Percentiles rank a stretch among this genome's conserved stretches.
These are phyloP conservation scores for Stramenopiles sp. DNA, from an alignment of 352 stramenopile genomes.

Conservation along the genomic window DNA sequence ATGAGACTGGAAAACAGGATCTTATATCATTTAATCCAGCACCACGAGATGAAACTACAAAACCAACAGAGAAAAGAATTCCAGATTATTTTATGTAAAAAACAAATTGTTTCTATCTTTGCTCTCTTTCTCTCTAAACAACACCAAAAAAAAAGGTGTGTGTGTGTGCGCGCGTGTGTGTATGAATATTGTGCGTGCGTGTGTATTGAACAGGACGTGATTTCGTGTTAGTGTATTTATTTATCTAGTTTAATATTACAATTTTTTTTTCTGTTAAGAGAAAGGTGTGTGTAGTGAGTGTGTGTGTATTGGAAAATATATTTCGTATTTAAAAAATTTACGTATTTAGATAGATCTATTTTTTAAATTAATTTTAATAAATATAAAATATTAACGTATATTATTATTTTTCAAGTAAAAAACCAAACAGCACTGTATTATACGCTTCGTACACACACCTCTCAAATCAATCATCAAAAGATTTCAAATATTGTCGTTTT, in stretches of 20 bases:
- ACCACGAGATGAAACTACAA: constrained; percentile 64
- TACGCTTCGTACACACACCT: not conserved
- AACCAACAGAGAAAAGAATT: constrained; percentile 59
- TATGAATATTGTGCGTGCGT: not conserved
- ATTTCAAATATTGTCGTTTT: not conserved
- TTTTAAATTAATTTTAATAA: not conserved
- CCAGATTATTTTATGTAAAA: constrained; percentile 70
- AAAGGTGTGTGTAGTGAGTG: no score
- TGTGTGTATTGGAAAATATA: no score
- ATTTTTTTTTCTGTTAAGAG: no score
- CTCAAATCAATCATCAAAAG: not conserved
- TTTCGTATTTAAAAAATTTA: no score
- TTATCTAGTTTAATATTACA: no score
- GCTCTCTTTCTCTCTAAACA: no score
- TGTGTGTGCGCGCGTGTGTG: no score
- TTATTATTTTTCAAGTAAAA: no score
- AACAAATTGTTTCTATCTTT: not conserved
- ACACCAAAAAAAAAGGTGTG: no score
- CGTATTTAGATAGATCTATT: not conserved
- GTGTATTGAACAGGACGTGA: no score
- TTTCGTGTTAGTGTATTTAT: no score
- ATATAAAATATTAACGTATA: not conserved
- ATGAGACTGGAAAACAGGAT: constrained; percentile 57
- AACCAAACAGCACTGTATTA: no score
- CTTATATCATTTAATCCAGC: constrained; percentile 68